These are phyloP conservation scores for Chimonanthus salicifolius DNA, from an alignment of 164 flowering plant species.

Conservation along the genomic window DNA sequence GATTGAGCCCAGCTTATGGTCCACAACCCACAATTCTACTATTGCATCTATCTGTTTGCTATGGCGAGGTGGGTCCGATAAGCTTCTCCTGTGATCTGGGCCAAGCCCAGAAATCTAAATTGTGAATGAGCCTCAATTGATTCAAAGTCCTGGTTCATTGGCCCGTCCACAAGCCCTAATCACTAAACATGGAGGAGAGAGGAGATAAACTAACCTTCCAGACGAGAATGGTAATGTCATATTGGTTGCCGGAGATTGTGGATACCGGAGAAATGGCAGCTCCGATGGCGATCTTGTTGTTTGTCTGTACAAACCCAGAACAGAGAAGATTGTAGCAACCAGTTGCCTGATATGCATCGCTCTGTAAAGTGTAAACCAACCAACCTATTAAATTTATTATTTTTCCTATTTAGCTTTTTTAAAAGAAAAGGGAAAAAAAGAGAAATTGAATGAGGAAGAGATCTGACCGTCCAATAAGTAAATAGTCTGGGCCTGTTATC, in stretches of 20 bases:
- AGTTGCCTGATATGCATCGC: slow-evolving; percentile 83
- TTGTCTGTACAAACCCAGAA: slow-evolving; percentile 90
- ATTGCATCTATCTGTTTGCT: too few species aligned
- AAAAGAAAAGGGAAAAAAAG: background rate
- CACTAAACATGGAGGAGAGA: too few species aligned
- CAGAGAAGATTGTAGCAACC: slow-evolving; percentile 97
- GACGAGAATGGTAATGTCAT: slow-evolving; percentile 71
- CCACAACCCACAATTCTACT: too few species aligned
- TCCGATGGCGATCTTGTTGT: slow-evolving; percentile 75
- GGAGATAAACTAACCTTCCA: slow-evolving; percentile 62
- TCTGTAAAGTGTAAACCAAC: slow-evolving; percentile 32
- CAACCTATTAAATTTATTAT: background rate
- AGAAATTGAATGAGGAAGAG: slow-evolving; percentile 9
- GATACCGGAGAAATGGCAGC: slow-evolving; percentile 96
- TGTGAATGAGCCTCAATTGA: too few species aligned
- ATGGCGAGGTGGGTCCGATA: too few species aligned
- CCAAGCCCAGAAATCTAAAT: too few species aligned
- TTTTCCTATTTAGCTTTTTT: too few species aligned
- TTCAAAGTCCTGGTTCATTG: too few species aligned
- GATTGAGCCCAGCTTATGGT: too few species aligned
- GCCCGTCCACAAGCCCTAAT: too few species aligned
- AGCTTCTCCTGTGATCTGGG: too few species aligned
- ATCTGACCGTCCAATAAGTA: slow-evolving; percentile 97
- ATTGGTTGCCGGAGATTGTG: slow-evolving; percentile 63
- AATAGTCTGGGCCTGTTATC: slow-evolving; percentile 92